Percentiles rank a stretch among this genome's conserved stretches.
These are phyloP conservation scores for Pseudogymnoascus sp. DNA, from an alignment of 2,329 filamentous ascomycete species.

Conservation along the genomic window DNA sequence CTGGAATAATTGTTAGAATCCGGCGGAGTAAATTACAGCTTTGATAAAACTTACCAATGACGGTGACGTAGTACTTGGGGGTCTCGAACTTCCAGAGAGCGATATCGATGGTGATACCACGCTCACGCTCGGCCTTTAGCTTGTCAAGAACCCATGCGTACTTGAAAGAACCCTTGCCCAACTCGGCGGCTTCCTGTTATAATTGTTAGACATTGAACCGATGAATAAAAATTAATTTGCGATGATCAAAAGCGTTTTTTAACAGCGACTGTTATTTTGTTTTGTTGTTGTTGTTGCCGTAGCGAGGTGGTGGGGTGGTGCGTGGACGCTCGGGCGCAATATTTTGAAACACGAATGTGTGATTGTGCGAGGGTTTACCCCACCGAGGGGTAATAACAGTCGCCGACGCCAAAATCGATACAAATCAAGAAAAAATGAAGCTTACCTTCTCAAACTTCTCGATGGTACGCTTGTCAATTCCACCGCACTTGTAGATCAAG, in stretches of 20 bases:
- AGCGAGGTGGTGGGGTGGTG: slow-evolving; percentile 2
- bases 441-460: slow-evolving; percentile 99
- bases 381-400: slow-evolving; percentile 26
- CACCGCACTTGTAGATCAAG: slow-evolving; percentile 99
- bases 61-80: slow-evolving; percentile 93
- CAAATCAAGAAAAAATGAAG: slow-evolving; percentile 5
- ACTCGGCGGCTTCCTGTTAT: slow-evolving; percentile 86
- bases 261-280: slow-evolving; percentile 10
- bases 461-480: slow-evolving; percentile 99
- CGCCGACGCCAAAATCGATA: slow-evolving; percentile 19
- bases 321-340: slow-evolving; percentile 15
- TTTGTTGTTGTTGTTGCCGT: slow-evolving; percentile 15
- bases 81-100: slow-evolving; percentile 99
- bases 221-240: not conserved
- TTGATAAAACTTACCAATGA: slow-evolving; percentile 63
- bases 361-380: slow-evolving; percentile 21
- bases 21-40: not conserved
- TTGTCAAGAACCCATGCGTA: slow-evolving; percentile 99
- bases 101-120: slow-evolving; percentile 99
- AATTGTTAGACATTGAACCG: slow-evolving; percentile 16
- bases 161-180: slow-evolving; percentile 99
- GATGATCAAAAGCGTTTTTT: not conserved
- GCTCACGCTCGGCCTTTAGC: slow-evolving; percentile 99
- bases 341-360: slow-evolving; percentile 20
- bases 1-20: slow-evolving; percentile 32